Base-by-base conservation (phyloP, 192 early-diverging fungal genomes). In the Backusella australiensis region DNA sequence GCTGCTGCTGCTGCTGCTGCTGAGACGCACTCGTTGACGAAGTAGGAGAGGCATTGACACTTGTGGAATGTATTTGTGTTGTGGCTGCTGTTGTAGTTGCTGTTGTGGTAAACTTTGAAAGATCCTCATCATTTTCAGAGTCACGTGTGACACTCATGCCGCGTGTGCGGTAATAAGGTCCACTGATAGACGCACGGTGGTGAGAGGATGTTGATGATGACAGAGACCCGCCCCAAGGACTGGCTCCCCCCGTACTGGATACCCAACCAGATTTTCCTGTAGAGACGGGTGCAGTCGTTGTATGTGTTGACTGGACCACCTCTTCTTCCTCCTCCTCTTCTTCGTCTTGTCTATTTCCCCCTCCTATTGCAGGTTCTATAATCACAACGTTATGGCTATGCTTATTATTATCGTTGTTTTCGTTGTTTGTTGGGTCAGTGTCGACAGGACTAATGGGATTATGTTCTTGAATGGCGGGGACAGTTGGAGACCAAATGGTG, bases 121-220 rank as follows among this genome's bases (percentile, higher is more conserved):
- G 26, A 34, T 72, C 63, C 36, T 77, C 76, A 29, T 83, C 82
- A 4, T 65, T 70, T 49, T 73, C 77, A 36, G 46, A 66, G 6
- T 83, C 76, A 75, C 74, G 78, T 41, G 71, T 77, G 34, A 79
- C 41, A 52, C 76, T 80, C 29, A 74, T 69, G 34, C 78, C 76
- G 32, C 76, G 71, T 41, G 81, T 74, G 44, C 76, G 75, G 39
- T 80, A 83, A 66, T 83, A 83, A 4, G 78, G 82, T 1, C 78
- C 82, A 32, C 76, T 77, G 26, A 83, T 80, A 12, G 78, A 80
- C 3, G 65, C 70, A 26, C 82, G 75, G 44, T 77, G 78, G 29
- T 75, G 76, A 6, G 78, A 74, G 23, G 78, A 74, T 34, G 78
- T 23, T 34, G 78, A 79, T 14, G 67, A 74, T 29, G 66, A 74